Evolutionary conservation across 139 green algal genomes (phyloP).

Genomic region (Edaphochlamys debaryana): DNA sequence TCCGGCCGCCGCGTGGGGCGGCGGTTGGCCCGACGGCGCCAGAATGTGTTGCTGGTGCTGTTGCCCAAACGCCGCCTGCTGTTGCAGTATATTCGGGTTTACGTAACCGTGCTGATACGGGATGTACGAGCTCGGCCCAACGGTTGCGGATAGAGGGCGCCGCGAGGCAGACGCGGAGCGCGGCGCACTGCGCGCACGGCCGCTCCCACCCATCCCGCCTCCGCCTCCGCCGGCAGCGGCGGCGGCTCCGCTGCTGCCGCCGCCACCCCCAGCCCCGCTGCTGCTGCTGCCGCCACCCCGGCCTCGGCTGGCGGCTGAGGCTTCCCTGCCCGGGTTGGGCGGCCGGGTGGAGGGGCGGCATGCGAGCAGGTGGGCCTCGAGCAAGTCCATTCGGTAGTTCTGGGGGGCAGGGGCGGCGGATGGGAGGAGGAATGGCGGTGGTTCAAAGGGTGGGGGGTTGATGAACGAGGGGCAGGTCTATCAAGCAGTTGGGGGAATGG

Average conservation of each 20-base stretch:
- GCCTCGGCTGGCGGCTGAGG: not conserved
- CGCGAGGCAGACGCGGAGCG: no score
- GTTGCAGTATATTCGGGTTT: no score
- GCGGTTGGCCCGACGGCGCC: not conserved
- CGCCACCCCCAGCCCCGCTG: no score
- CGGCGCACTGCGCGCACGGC: no score
- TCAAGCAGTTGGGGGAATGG: not conserved
- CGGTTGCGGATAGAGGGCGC: no score
- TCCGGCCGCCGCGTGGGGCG: no score
- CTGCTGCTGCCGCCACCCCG: no score
- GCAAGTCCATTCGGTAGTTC: conserved; percentile 36
- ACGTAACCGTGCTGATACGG: no score
- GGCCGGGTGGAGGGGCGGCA: conserved; percentile 32
- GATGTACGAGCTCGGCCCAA: no score
- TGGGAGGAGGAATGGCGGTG: not conserved
- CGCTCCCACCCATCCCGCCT: no score
- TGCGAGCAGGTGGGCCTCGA: conserved; percentile 28
- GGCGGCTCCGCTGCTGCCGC: not conserved
- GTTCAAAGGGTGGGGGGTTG: not conserved
- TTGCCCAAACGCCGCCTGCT: not conserved
- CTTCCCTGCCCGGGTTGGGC: no score
- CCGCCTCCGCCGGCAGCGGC: not conserved
- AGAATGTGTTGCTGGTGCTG: not conserved
- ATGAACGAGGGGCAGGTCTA: not conserved
- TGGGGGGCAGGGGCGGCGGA: not conserved